Evolutionary conservation across 352 stramenopile genomes (phyloP).

Genomic region (Phytophthora nicotianae): DNA sequence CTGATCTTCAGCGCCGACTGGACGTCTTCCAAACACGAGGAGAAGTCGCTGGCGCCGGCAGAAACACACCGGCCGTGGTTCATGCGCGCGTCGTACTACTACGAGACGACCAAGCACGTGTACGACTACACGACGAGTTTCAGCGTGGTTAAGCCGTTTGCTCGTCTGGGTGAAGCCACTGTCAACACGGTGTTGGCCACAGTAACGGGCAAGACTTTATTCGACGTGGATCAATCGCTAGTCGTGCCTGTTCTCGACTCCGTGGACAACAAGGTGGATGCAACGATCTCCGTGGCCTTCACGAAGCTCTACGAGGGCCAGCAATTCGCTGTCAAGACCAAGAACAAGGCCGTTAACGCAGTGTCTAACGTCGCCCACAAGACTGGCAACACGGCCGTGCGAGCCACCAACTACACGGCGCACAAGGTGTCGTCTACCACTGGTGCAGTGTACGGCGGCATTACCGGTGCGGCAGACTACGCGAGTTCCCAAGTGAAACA

Average conservation of each 20-base stretch:
- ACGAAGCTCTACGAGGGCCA: conserved; percentile 73
- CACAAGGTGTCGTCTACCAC: conserved; percentile 36
- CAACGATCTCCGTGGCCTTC: conserved; percentile 63
- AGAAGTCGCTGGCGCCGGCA: conserved; percentile 5
- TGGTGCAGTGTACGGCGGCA: conserved; percentile 40
- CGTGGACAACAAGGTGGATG: conserved; percentile 77
- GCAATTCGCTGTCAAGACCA: conserved; percentile 64
- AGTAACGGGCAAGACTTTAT: conserved; percentile 62
- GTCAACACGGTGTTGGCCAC: conserved; percentile 68
- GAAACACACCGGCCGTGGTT: conserved; percentile 68
- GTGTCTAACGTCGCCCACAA: conserved; percentile 47
- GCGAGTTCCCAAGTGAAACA: conserved; percentile 62
- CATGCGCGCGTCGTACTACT: conserved; percentile 80
- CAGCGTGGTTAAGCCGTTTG: conserved; percentile 61
- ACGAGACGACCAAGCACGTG: conserved; percentile 78
- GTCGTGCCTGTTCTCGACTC: conserved; percentile 62
- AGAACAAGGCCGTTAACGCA: conserved; percentile 55
- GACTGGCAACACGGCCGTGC: conserved; percentile 47
- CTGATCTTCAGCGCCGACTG: conserved; percentile 35
- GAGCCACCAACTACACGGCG: conserved; percentile 67
- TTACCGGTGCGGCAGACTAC: conserved; percentile 57
- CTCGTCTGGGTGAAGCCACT: conserved; percentile 67
- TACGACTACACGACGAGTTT: conserved; percentile 88
- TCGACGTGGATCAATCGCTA: conserved; percentile 61
- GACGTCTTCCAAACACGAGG: conserved; percentile 7